Percentiles rank a stretch among this genome's conserved stretches.
Conservation (phyloP, 2,329 filamentous ascomycete species). For the Epichloe sibirici region DNA sequence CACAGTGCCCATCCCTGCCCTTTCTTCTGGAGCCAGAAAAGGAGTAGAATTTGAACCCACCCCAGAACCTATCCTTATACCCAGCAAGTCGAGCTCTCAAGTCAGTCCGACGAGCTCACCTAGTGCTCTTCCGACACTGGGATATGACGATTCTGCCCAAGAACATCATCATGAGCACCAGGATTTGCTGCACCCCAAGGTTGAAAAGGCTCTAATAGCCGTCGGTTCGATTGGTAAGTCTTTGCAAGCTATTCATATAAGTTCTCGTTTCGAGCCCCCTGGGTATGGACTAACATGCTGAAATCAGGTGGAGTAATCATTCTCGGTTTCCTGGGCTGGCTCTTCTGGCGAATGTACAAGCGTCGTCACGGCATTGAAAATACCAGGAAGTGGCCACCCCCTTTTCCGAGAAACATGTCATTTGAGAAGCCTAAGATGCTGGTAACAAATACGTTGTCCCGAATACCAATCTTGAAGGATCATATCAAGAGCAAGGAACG, state of each 20-base stretch:
- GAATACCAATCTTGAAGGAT: conserved; percentile 24
- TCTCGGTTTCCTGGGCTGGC: conserved; percentile 31
- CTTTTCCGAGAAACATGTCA: background rate
- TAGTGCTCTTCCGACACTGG: background rate
- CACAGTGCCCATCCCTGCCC: background rate
- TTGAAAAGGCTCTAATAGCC: conserved; percentile 11
- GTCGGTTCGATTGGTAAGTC: conserved; percentile 11
- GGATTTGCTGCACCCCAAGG: conserved; percentile 1
- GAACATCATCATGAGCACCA: conserved; percentile 1
- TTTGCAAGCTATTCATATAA: background rate
- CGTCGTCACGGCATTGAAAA: conserved; percentile 16
- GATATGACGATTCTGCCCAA: background rate
- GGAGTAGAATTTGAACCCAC: background rate
- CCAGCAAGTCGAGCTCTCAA: background rate
- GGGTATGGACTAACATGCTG: background rate
- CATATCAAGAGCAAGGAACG: conserved; percentile 16
- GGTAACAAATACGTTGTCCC: conserved; percentile 10
- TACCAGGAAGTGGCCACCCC: conserved; percentile 20
- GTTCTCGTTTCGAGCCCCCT: background rate
- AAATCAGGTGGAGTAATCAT: conserved; percentile 30
- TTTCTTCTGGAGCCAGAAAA: conserved; percentile 5
- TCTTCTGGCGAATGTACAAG: conserved; percentile 26
- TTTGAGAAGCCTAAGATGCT: conserved; percentile 5
- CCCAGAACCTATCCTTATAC: background rate
- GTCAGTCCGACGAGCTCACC: background rate